phyloP scores from a whole-genome alignment of 2,329 filamentous ascomycete species.

The Clathrospora elynae region DNA sequence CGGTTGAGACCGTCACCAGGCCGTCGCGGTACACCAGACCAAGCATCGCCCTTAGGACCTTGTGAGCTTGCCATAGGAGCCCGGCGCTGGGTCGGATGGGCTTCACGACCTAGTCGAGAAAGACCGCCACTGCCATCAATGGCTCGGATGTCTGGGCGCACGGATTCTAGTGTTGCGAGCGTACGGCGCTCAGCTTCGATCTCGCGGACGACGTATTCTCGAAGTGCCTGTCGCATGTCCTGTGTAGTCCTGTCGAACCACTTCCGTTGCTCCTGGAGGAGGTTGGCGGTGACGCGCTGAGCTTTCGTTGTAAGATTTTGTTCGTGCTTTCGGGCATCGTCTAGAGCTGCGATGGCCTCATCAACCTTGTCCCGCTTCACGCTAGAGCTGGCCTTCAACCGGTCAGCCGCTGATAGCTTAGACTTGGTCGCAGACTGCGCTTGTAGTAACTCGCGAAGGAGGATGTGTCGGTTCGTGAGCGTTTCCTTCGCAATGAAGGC shows the following conservation, averaged over 20 bases:
- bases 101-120: slow-evolving; percentile 84
- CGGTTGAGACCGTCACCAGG: slow-evolving; percentile 74
- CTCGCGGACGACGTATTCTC: slow-evolving; percentile 91
- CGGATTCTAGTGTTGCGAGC: slow-evolving; percentile 88
- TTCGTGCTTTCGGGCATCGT: slow-evolving; percentile 85
- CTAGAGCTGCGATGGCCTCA: slow-evolving; percentile 88
- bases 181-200: slow-evolving; percentile 95
- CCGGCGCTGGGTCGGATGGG: slow-evolving; percentile 76
- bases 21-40: slow-evolving; percentile 89
- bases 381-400: slow-evolving; percentile 82
- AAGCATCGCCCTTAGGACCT: slow-evolving; percentile 96
- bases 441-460: slow-evolving; percentile 89
- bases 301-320: slow-evolving; percentile 83
- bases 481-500: slow-evolving; percentile 98
- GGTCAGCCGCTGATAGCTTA: slow-evolving; percentile 83
- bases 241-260: slow-evolving; percentile 87
- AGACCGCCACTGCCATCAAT: slow-evolving; percentile 92
- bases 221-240: slow-evolving; percentile 81
- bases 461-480: slow-evolving; percentile 94
- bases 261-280: slow-evolving; percentile 83
- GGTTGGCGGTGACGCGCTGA: slow-evolving; percentile 83
- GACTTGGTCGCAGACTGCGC: slow-evolving; percentile 84
- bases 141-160: slow-evolving; percentile 87
- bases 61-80: slow-evolving; percentile 83
- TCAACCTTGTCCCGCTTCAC: slow-evolving; percentile 96